Percentiles rank a stretch among this genome's conserved stretches.
Evolutionary conservation across 306 rosid genomes (phyloP).

Genomic region (Dalbergia cochinchinensis): DNA sequence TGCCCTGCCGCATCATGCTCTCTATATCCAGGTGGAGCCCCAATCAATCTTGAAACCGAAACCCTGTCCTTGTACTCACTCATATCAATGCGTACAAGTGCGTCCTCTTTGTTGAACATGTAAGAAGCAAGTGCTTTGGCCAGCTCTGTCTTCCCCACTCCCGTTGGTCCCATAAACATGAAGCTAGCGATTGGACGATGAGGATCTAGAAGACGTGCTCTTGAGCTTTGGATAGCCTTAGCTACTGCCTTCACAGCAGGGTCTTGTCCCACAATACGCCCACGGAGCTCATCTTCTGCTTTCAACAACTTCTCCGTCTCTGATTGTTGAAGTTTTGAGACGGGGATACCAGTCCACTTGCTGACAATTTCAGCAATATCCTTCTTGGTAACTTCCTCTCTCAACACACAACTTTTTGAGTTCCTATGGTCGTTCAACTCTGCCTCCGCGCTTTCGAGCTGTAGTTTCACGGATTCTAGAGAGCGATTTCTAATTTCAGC

Average conservation of each 20-base stretch:
- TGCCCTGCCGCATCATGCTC: constrained; percentile 88
- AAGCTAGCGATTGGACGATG: constrained; percentile 83
- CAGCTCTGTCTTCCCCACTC: constrained; percentile 83
- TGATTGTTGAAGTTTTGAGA: constrained; percentile 75
- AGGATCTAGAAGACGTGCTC: constrained; percentile 81
- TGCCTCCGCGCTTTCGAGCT: constrained; percentile 63
- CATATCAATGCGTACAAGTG: constrained; percentile 83
- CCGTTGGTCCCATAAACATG: constrained; percentile 89
- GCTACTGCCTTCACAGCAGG: constrained; percentile 82
- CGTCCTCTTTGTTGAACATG: constrained; percentile 80
- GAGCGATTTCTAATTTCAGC: constrained; percentile 80
- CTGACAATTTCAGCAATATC: constrained; percentile 84
- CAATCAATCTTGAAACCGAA: constrained; percentile 76
- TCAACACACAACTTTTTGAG: constrained; percentile 80
- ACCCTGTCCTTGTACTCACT: constrained; percentile 86
- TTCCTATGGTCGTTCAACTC: constrained; percentile 69
- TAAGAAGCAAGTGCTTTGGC: constrained; percentile 82
- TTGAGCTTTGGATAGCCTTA: constrained; percentile 74
- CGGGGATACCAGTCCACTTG: constrained; percentile 86
- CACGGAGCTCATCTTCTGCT: constrained; percentile 75
- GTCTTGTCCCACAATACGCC: constrained; percentile 80
- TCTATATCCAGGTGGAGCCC: constrained; percentile 89
- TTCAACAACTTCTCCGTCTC: constrained; percentile 74
- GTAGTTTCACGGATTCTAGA: constrained; percentile 71
- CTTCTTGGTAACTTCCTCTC: constrained; percentile 74